phyloP scores from a whole-genome alignment of 2,329 filamentous ascomycete genomes.

The Whalleya microplaca region DNA sequence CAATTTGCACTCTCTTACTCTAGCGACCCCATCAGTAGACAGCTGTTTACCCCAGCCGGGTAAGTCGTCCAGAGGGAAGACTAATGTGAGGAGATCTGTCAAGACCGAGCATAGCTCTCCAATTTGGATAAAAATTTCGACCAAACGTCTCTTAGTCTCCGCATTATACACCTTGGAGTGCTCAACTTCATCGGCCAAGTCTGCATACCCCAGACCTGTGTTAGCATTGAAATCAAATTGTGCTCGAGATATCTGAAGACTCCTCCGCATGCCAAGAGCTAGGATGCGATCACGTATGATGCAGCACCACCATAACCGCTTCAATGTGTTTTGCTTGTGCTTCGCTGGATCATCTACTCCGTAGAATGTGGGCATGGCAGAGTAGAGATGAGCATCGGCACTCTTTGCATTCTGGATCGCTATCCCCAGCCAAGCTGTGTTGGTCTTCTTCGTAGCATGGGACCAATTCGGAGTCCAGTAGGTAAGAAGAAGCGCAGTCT shows the following conservation, averaged over 20 bases:
- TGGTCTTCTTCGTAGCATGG: constrained; percentile 42
- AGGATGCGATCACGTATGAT: constrained; percentile 56
- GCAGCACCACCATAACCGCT: constrained; percentile 60
- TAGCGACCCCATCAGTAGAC: constrained; percentile 36
- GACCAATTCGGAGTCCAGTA: constrained; percentile 45
- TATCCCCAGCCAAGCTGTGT: constrained; percentile 53
- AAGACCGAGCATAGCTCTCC: constrained; percentile 50
- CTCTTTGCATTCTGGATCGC: constrained; percentile 55
- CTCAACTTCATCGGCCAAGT: constrained; percentile 51
- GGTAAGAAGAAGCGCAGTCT: constrained; percentile 47
- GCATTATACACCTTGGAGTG: constrained; percentile 49
- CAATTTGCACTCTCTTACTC: constrained; percentile 41
- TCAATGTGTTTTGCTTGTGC: constrained; percentile 46
- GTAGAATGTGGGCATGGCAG: constrained; percentile 38
- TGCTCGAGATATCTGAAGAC: constrained; percentile 51
- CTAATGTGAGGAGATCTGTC: constrained; percentile 50
- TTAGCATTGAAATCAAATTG: constrained; percentile 49
- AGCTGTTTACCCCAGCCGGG: constrained; percentile 44
- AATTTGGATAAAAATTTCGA: constrained; percentile 50
- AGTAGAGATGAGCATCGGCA: constrained; percentile 48
- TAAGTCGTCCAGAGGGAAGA: constrained; percentile 48
- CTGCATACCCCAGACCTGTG: constrained; percentile 43
- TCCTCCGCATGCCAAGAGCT: constrained; percentile 52
- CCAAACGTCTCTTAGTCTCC: constrained; percentile 48
- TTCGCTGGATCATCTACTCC: constrained; percentile 36